Conservation (phyloP, 257 asterid genomes). For the Apocynum venetum region DNA sequence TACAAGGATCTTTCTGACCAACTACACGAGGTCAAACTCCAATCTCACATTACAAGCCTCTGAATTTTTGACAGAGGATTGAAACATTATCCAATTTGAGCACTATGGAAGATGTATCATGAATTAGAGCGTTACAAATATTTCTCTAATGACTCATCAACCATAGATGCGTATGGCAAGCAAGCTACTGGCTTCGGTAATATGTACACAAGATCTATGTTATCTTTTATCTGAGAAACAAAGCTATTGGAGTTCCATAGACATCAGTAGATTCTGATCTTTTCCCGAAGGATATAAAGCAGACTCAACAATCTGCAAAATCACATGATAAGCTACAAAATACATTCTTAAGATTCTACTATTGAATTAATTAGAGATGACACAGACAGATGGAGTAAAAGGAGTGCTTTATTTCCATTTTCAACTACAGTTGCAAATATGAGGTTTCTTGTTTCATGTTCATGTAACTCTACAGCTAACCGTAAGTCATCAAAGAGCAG, state of each 20-base stretch:
- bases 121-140: background rate
- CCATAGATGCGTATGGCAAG: background rate
- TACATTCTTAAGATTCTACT: background rate
- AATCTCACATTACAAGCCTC: background rate
- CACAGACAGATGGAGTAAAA: background rate
- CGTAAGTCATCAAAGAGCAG: background rate
- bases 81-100: background rate
- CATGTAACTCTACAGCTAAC: background rate
- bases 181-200: background rate
- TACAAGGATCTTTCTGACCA: background rate
- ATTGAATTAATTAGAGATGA: background rate
- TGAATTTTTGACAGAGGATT: background rate
- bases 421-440: background rate
- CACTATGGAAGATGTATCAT: background rate
- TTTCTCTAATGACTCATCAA: background rate
- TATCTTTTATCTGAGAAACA: background rate
- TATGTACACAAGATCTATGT: background rate
- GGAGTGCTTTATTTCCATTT: background rate
- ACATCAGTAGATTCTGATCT: slow-evolving; percentile 62
- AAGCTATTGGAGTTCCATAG: slow-evolving; percentile 44
- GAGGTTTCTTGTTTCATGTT: background rate
- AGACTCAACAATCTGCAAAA: slow-evolving; percentile 53
- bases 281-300: slow-evolving; percentile 41
- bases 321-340: slow-evolving; percentile 12
- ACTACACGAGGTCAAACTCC: background rate